A percentile compares a stretch with the other conserved stretches of the same genome.
phyloP scores from a whole-genome alignment of 805 yeast genomes.

The Ogataea philodendri region DNA sequence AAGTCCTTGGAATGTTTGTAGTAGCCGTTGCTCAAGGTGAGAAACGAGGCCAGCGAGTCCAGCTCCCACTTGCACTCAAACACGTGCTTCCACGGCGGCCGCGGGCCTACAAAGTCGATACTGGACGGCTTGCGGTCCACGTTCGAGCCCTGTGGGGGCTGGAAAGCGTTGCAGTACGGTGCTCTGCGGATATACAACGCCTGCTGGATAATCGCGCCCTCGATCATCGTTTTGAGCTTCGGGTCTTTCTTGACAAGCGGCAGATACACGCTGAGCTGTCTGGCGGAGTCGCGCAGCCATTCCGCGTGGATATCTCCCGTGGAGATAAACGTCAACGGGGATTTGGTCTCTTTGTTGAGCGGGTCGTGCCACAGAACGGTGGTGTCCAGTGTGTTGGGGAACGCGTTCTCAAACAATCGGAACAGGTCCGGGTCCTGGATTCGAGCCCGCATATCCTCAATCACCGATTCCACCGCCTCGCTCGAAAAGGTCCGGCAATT shows the following conservation, averaged over 20 bases:
- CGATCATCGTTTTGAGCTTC: constrained; percentile 48
- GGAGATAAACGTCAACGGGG: constrained; percentile 70
- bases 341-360: constrained; percentile 16
- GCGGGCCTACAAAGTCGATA: constrained; percentile 64
- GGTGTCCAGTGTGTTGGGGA: constrained; percentile 87
- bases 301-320: constrained; percentile 95
- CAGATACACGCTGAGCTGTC: constrained; percentile 77
- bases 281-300: constrained; percentile 85
- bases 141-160: constrained; percentile 64
- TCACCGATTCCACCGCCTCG: constrained; percentile 55
- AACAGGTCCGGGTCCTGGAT: constrained; percentile 65
- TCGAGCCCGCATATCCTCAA: constrained; percentile 48
- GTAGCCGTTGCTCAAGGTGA: constrained; percentile 73
- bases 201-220: constrained; percentile 82
- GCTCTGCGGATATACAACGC: constrained; percentile 57
- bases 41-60: constrained; percentile 80
- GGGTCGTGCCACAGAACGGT: constrained; percentile 70
- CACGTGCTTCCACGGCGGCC: constrained; percentile 66
- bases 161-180: constrained; percentile 91
- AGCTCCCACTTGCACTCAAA: constrained; percentile 90
- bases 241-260: constrained; percentile 54
- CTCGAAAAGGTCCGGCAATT: constrained; percentile 74
- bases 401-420: constrained; percentile 72
- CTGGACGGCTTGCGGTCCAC: constrained; percentile 51
- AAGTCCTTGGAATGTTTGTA: constrained; percentile 51